phyloP scores from a whole-genome alignment of 495 filamentous ascomycete genomes.

The Tuber umbilicatum region DNA sequence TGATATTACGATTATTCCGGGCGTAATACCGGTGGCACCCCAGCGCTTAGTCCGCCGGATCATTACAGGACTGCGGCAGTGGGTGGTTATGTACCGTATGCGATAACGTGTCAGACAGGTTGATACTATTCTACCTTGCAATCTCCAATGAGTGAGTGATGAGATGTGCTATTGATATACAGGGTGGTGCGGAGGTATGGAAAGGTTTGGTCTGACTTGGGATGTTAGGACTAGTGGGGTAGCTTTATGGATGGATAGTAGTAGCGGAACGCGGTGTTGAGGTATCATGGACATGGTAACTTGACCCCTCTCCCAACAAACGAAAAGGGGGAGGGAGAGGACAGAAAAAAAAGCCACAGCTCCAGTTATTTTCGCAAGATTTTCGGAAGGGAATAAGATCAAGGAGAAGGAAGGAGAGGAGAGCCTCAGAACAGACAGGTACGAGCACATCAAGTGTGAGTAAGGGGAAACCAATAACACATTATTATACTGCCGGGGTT shows the following conservation, averaged over 20 bases:
- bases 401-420: not conserved
- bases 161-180: not conserved
- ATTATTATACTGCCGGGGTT: not conserved
- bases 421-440: not conserved
- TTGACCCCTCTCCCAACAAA: not conserved
- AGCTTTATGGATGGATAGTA: not conserved
- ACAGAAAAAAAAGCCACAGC: not conserved
- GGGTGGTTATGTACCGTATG: not conserved
- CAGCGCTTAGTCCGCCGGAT: not conserved
- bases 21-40: not conserved
- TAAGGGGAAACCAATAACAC: not conserved
- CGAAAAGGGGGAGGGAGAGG: not conserved
- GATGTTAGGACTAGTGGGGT: not conserved
- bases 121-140: not conserved
- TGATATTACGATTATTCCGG: not conserved
- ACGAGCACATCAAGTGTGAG: not conserved
- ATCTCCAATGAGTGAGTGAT: not conserved
- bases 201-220: not conserved
- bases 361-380: not conserved
- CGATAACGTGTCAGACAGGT: not conserved
- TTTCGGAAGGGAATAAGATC: not conserved
- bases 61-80: not conserved
- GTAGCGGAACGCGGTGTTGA: not conserved
- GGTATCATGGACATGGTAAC: not conserved
- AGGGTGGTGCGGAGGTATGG: not conserved